Conservation (phyloP, 1,284 basidiomycete species). For the Ceratobasidium sp. region DNA sequence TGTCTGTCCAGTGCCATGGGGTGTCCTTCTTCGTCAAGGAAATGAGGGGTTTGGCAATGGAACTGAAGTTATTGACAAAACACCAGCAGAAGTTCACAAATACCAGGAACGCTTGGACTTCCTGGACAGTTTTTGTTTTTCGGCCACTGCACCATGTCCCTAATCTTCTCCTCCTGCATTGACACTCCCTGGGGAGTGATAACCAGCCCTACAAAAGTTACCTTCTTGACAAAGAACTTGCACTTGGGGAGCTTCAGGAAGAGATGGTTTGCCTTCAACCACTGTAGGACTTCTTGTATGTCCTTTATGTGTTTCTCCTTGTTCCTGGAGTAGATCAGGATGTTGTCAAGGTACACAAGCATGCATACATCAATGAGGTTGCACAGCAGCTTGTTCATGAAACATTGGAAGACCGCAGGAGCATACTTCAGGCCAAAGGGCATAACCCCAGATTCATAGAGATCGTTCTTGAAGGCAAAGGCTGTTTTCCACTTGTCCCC, state of each 20-base stretch:
- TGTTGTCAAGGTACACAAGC: slow-evolving; percentile 46
- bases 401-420: too few species aligned
- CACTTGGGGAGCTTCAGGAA: neutral
- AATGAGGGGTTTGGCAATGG: slow-evolving; percentile 53
- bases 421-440: too few species aligned
- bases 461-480: too few species aligned
- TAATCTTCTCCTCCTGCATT: slow-evolving; percentile 62
- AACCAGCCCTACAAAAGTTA: slow-evolving; percentile 50
- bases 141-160: slow-evolving; percentile 59
- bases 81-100: slow-evolving; percentile 56
- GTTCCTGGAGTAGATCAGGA: slow-evolving; percentile 18
- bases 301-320: slow-evolving; percentile 53
- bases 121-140: slow-evolving; percentile 54
- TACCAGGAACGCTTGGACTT: slow-evolving; percentile 57
- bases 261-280: slow-evolving; percentile 51
- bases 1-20: slow-evolving; percentile 48
- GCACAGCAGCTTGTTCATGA: slow-evolving; percentile 34
- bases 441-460: too few species aligned
- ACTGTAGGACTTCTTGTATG: slow-evolving; percentile 57
- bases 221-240: neutral
- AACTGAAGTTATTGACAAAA: slow-evolving; percentile 54
- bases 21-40: slow-evolving; percentile 49
- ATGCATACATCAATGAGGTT: slow-evolving; percentile 52
- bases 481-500: slow-evolving; percentile 2
- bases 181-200: slow-evolving; percentile 55